Percentiles rank a stretch among this genome's conserved stretches.
phyloP scores from a whole-genome alignment of 345 rosid genomes.

The Salix purpurea region DNA sequence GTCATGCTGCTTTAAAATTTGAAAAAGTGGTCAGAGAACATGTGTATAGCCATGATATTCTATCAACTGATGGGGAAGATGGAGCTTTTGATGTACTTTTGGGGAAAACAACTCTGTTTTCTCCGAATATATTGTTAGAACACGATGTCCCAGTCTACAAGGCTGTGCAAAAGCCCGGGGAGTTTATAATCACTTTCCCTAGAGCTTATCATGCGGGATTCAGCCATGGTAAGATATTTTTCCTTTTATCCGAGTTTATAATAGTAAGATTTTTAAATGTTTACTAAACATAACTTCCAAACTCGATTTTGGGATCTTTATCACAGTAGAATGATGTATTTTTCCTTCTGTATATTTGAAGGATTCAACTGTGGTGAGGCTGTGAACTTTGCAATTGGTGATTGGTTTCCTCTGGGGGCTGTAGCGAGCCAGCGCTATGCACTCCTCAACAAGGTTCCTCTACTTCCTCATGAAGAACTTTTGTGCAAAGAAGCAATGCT shows the following conservation, averaged over 20 bases:
- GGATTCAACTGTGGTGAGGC: conserved; percentile 99
- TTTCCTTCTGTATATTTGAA: conserved; percentile 27
- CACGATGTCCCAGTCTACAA: conserved; percentile 87
- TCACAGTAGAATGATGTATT: neutral
- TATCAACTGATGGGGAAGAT: conserved; percentile 75
- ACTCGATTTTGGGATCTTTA: neutral
- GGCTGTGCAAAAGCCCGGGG: conserved; percentile 99
- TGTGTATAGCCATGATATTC: conserved; percentile 74
- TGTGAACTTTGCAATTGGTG: conserved; percentile 94
- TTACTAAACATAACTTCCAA: neutral
- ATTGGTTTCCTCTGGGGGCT: conserved; percentile 97
- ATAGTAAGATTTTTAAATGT: neutral
- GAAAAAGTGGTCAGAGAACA: conserved; percentile 86
- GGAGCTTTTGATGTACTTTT: conserved; percentile 95
- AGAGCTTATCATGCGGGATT: conserved; percentile 99
- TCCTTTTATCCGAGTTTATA: neutral
- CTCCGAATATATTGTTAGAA: conserved; percentile 81
- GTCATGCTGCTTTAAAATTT: conserved; percentile 84
- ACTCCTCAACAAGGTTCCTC: conserved; percentile 77
- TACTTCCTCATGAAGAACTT: conserved; percentile 97
- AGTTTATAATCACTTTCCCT: conserved; percentile 83
- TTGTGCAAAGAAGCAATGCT: conserved; percentile 94
- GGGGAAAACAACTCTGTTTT: conserved; percentile 96
- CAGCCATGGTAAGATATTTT: conserved; percentile 70
- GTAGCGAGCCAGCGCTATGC: conserved; percentile 92